Evolutionary conservation across 345 rosid species (phyloP).

Genomic region (Diplotaxis tenuifolia): DNA sequence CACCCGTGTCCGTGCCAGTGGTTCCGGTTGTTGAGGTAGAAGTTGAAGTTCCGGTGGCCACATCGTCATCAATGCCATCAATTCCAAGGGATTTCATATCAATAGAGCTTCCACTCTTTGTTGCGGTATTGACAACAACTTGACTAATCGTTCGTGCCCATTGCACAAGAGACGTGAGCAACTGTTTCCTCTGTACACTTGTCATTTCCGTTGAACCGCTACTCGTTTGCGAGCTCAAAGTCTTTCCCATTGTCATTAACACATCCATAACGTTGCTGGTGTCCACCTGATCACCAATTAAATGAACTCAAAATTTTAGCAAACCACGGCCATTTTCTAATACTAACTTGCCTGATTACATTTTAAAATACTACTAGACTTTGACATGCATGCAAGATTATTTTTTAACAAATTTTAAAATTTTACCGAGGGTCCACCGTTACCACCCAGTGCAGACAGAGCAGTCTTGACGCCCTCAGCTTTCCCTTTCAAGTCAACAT

Average conservation of each 20-base stretch:
- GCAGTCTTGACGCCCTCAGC: constrained; percentile 10
- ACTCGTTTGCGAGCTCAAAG: not conserved
- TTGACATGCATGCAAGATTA: not conserved
- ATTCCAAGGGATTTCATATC: constrained; percentile 19
- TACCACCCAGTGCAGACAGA: constrained; percentile 2
- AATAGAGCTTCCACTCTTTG: constrained; percentile 15
- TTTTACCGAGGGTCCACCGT: not conserved
- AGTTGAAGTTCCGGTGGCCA: not conserved
- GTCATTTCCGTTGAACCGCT: not conserved
- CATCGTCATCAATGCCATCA: constrained; percentile 1
- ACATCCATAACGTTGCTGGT: not conserved
- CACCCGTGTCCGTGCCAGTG: not conserved
- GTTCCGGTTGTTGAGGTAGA: not conserved
- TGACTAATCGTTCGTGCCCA: constrained; percentile 15
- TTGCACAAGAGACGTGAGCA: not conserved
- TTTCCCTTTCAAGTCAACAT: constrained; percentile 2
- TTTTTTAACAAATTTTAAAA: not conserved
- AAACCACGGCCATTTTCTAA: not conserved
- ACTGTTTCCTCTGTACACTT: not conserved
- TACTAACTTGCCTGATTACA: not conserved
- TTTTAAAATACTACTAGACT: not conserved
- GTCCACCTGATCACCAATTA: constrained; percentile 6
- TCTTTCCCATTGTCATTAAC: constrained; percentile 21
- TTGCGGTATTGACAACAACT: not conserved
- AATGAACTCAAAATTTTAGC: not conserved